phyloP scores from a whole-genome alignment of 2,329 filamentous ascomycete genomes.

The Diaporthe helianthi region DNA sequence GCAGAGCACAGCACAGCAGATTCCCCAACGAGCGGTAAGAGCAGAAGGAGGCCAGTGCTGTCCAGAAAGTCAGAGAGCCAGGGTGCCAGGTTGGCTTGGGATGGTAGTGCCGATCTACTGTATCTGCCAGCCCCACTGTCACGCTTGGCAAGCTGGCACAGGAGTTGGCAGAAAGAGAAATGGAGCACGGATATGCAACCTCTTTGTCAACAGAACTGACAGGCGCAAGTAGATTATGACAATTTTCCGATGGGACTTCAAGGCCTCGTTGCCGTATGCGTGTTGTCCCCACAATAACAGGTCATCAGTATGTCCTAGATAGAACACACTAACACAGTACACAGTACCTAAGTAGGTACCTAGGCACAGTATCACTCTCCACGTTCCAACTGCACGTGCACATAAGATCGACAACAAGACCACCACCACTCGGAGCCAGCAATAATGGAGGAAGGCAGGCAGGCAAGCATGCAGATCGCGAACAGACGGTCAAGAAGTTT shows the following conservation, averaged over 20 bases:
- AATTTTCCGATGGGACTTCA: slow-evolving; percentile 15
- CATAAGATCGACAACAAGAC: not conserved
- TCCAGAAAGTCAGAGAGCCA: not conserved
- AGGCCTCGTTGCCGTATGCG: slow-evolving; percentile 1
- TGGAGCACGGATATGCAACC: slow-evolving; percentile 21
- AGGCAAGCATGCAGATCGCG: not conserved
- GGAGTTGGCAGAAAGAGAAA: slow-evolving; percentile 17
- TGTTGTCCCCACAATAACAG: slow-evolving; percentile 1
- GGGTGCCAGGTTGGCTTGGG: not conserved
- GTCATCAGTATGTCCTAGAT: not conserved
- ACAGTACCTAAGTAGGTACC: not conserved
- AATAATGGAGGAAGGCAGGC: not conserved
- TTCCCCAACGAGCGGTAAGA: slow-evolving; percentile 22
- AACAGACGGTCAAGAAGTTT: slow-evolving; percentile 6
- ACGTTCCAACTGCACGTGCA: not conserved
- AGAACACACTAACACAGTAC: not conserved
- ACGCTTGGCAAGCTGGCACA: slow-evolving; percentile 2
- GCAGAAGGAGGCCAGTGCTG: slow-evolving; percentile 19
- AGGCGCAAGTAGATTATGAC: slow-evolving; percentile 3
- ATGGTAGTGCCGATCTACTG: slow-evolving; percentile 26
- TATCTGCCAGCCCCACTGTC: slow-evolving; percentile 10
- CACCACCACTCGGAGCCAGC: not conserved
- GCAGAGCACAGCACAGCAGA: slow-evolving; percentile 3
- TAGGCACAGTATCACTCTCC: not conserved
- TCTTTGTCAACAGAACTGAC: slow-evolving; percentile 24